phyloP scores from a whole-genome alignment of 345 rosid genomes.

The Citrus inodora region DNA sequence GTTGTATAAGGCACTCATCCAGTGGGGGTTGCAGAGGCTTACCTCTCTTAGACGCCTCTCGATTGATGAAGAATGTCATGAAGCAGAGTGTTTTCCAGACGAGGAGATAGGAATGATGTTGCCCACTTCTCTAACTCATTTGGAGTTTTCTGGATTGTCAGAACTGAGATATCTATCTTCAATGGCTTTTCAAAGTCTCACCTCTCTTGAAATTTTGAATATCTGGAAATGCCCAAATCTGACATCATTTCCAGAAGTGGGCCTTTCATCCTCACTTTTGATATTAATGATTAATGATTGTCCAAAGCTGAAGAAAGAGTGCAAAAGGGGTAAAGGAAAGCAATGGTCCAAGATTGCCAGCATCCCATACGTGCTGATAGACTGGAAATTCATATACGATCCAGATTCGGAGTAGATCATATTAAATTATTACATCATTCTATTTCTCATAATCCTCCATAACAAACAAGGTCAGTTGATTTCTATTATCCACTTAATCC shows the following conservation, averaged over 20 bases:
- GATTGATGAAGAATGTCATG: neutral
- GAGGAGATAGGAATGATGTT: neutral
- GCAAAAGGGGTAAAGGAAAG: constrained; percentile 9
- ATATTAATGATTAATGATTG: neutral
- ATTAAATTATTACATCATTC: too few relatives aligned
- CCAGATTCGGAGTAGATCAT: too few relatives aligned
- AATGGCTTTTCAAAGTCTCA: neutral
- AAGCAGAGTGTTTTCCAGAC: neutral
- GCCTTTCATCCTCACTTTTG: neutral
- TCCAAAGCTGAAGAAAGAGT: constrained; percentile 9
- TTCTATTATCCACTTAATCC: too few relatives aligned
- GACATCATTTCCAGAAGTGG: neutral
- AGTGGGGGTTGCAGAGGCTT: neutral
- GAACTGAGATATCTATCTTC: too few relatives aligned
- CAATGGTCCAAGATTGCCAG: constrained; percentile 18
- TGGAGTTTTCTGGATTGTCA: too few relatives aligned
- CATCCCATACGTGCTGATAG: neutral
- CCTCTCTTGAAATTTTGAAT: neutral
- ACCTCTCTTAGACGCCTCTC: too few relatives aligned
- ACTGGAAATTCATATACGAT: neutral
- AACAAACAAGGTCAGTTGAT: too few relatives aligned
- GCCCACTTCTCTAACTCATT: neutral
- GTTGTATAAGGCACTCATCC: neutral
- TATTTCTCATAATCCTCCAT: fast-evolving
- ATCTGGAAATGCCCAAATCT: neutral